Evolutionary conservation across 352 stramenopile species (phyloP), one percentile per base, ranked within the genome.

Genomic region (Blastocystis sp.): DNA sequence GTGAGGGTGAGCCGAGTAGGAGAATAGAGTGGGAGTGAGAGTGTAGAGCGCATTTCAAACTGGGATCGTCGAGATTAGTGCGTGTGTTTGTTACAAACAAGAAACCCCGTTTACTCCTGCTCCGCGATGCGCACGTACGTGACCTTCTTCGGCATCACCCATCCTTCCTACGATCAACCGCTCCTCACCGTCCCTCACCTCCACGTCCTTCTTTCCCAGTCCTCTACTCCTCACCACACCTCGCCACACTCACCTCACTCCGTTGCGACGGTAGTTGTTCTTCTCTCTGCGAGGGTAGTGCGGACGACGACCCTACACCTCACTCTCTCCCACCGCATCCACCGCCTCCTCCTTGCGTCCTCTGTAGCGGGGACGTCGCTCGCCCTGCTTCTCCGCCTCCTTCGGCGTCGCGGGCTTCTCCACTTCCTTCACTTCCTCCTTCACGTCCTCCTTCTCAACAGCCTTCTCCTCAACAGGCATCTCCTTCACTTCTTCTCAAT

Each of bases 381-480:
- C 9, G 19, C 52, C 10, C 52, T 21, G 9, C 10, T 19, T 61
- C 19, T 61, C 52, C 19, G 19, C 9, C 52, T 10, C 10, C 19
- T 19, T 61, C 10, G 52, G 52, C 10, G 21, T 69, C 14, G 21
- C 11, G n/a, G 62, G 34, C 14, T 69, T 23, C 4, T 69, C 62
- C 21, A 69, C 11, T 17, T 17, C 11, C n/a, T 69, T 23, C n/a
- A 17, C 62, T 2, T 23, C 11, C n/a, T 17, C 10, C 28, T 41
- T 52, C n/a, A n/a, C n/a, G n/a, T n/a, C n/a, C n/a, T n/a, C n/a
- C 19, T n/a, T 48, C 45, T 76, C 66, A 14, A 21, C 66, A 21
- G 45, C 28, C 66, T 76, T 76, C 69, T 79, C 69, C 40, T 62
- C 69, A 79, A 28, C 17, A 69, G 62, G 34, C 62, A 38, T 28